A percentile compares a stretch with the other conserved stretches of the same genome.
Conservation (phyloP, 495 filamentous ascomycete species). For the Aspergillus indologenus region DNA sequence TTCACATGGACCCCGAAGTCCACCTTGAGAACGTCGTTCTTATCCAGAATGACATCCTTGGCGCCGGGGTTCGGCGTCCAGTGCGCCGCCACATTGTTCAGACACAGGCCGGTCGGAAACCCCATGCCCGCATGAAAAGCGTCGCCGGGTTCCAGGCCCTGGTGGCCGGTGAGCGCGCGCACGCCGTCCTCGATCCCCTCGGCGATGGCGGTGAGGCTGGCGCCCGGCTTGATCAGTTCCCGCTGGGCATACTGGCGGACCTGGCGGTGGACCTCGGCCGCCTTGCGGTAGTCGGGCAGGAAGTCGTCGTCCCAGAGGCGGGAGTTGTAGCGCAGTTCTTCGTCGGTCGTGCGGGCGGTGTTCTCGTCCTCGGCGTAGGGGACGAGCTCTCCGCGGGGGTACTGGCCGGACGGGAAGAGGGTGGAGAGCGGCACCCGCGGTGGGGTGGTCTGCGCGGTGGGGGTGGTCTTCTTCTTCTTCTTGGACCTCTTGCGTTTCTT, state of each 20-base stretch:
- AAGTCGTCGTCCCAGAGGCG: constrained; percentile 54
- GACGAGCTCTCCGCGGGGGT: constrained; percentile 51
- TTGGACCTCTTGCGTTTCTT: constrained; percentile 55
- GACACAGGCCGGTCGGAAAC: constrained; percentile 59
- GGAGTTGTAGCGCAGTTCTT: constrained; percentile 54
- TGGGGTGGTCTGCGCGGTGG: constrained; percentile 50
- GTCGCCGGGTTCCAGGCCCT: constrained; percentile 57
- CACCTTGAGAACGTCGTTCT: constrained; percentile 64
- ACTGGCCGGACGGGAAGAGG: constrained; percentile 50
- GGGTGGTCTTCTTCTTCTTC: constrained; percentile 34
- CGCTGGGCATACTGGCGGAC: constrained; percentile 55
- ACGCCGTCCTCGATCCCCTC: constrained; percentile 61
- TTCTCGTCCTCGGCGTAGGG: constrained; percentile 45
- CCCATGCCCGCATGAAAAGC: constrained; percentile 57
- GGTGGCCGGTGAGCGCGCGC: constrained; percentile 53
- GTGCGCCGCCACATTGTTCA: constrained; percentile 61
- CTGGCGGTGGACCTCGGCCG: constrained; percentile 59
- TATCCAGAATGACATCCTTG: constrained; percentile 51
- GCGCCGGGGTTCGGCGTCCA: constrained; percentile 63
- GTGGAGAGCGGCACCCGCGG: constrained; percentile 51
- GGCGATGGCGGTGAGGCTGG: constrained; percentile 57
- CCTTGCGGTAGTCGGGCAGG: constrained; percentile 58
- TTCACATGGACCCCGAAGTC: constrained; percentile 66
- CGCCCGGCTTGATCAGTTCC: constrained; percentile 53
- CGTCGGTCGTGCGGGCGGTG: constrained; percentile 53